Base-by-base conservation (phyloP, 805 yeast species). In the Diddensiella caesifluorescens region DNA sequence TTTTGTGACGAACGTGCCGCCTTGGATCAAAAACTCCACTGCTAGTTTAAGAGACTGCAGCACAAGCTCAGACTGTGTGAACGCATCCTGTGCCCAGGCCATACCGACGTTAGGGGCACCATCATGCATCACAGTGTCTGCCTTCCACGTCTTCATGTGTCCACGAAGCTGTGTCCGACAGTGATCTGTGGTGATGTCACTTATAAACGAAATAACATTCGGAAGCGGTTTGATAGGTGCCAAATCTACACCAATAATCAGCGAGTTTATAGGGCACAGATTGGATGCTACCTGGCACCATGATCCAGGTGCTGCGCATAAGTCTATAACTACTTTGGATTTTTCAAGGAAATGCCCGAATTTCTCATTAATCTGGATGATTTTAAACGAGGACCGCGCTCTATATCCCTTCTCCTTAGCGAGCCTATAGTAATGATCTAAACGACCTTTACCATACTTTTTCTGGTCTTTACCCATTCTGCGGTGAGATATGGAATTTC, bases 41-140 rank as follows among this genome's bases (percentile, higher is more conserved):
- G 98, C 99, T 46, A 92, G 71, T 62, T 82, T 87, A 57, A 92
- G 71, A 23, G 97, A 95, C 68, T 89, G 95, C 52, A 92, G 70
- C 22, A 95, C 94, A 54, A 92, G 77, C 60, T 90, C 97, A 21
- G 96, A 87, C 68, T 92, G 99, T 1, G 97, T 87, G 67, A 86
- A 92, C 1, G 99, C 98, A 77, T 92, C 99, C 65, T 92, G 99
- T 16, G 85, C 92, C 99, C 99, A 92, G n/a, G 95, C 95, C 59
- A 92, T 74, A 81, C 99, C 99, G 55, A 92, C 97, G 59, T 92
- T 92, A 22, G 99, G 99, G 22, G 99, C 99, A 80, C 99, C 99
- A 74, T 92, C 99, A 66, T 92, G 98, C 59, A 92, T 69, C 15
- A 92, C 97, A 0, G 95, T 86, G 60, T 92, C 97, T 1, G 97